Conservation (phyloP, 768 basidiomycete genomes). For the Gloeostereum incarnatum region DNA sequence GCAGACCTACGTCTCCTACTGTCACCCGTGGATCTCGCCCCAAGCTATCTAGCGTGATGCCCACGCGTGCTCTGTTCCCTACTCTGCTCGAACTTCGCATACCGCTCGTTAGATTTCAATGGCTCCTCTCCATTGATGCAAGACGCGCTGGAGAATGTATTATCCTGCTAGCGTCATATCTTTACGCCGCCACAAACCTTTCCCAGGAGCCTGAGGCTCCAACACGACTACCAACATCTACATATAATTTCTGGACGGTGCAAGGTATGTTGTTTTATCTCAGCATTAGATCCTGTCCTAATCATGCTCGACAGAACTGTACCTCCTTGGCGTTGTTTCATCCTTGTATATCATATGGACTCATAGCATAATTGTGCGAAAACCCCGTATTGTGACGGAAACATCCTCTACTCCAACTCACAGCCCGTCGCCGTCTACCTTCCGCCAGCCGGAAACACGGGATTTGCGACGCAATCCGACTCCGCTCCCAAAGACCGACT, state of each 20-base stretch:
- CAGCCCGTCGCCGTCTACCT: constrained; percentile 18
- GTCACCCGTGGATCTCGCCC: constrained; percentile 34
- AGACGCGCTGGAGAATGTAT: constrained; percentile 56
- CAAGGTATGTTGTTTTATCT: constrained; percentile 29
- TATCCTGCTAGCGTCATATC: constrained; percentile 54
- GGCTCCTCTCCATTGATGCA: constrained; percentile 49
- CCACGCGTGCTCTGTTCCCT: constrained; percentile 35
- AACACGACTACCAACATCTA: constrained; percentile 14
- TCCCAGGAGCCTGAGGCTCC: constrained; percentile 16
- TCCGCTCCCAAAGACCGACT: constrained; percentile 32
- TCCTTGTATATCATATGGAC: constrained; percentile 55
- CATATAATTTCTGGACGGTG: constrained; percentile 34
- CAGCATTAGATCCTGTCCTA: constrained; percentile 5
- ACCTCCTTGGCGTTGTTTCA: constrained; percentile 41
- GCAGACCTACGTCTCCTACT: constrained; percentile 34
- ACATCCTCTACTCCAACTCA: background rate
- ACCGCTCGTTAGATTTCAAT: constrained; percentile 27
- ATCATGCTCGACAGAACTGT: constrained; percentile 37
- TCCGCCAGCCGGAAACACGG: constrained; percentile 38
- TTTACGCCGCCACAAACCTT: constrained; percentile 45
- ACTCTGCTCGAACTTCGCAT: constrained; percentile 34
- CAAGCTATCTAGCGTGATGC: constrained; percentile 15
- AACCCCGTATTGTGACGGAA: background rate
- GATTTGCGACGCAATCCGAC: constrained; percentile 29
- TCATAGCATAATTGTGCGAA: constrained; percentile 34